Evolutionary conservation across 2,329 filamentous ascomycete genomes (phyloP).

Genomic region (Alternaria infectoria): DNA sequence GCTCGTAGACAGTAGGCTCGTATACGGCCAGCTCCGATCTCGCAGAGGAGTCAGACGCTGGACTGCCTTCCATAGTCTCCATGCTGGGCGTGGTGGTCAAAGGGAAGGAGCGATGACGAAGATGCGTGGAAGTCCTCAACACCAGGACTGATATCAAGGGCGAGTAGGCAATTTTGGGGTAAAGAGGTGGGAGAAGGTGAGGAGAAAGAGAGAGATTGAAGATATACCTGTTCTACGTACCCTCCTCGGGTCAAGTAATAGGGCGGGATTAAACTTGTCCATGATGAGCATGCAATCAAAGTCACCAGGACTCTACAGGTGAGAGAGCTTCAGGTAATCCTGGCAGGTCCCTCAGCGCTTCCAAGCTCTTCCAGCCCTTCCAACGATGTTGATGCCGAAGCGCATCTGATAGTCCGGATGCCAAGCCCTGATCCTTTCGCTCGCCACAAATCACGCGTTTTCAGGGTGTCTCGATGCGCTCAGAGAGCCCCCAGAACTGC

Average conservation of each 20-base stretch:
- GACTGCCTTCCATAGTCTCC: background rate
- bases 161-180: background rate
- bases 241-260: constrained; percentile 35
- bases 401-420: constrained; percentile 20
- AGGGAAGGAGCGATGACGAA: background rate
- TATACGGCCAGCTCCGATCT: background rate
- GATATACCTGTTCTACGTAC: constrained; percentile 33
- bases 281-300: constrained; percentile 10
- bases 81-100: background rate
- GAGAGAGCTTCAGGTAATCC: constrained; percentile 4
- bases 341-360: background rate
- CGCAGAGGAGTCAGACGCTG: background rate
- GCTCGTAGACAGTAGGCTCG: background rate
- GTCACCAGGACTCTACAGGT: constrained; percentile 15
- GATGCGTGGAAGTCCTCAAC: background rate
- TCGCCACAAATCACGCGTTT: constrained; percentile 9
- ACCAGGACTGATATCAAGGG: background rate
- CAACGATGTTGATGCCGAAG: constrained; percentile 5
- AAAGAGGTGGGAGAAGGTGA: background rate
- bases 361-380: background rate
- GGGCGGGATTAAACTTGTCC: constrained; percentile 31
- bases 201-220: constrained; percentile 3
- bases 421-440: constrained; percentile 17
- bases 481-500: background rate
- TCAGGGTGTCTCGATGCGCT: background rate